Percentiles rank a stretch among this genome's conserved stretches.
Evolutionary conservation across 1,139 yeast species (phyloP).

Genomic region (Hanseniaspora gamundiae): DNA sequence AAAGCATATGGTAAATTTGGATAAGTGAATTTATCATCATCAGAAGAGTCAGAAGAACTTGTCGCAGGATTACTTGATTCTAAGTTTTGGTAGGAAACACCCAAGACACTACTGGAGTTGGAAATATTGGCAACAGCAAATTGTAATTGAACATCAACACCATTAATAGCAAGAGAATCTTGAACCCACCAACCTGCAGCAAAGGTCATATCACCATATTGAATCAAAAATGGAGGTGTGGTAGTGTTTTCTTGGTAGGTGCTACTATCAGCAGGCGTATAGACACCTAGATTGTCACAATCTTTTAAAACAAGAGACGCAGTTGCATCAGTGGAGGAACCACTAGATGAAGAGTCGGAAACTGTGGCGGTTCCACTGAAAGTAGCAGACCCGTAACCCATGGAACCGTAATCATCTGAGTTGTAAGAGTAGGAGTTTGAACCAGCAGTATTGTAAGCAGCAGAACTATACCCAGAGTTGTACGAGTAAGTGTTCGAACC

Average conservation of each 20-base stretch:
- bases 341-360: too few species aligned
- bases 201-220: constrained; percentile 10
- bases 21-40: constrained; percentile 12
- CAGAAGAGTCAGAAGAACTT: background rate
- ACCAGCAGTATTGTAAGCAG: too few species aligned
- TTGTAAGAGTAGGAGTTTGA: too few species aligned
- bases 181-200: constrained; percentile 11
- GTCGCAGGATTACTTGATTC: background rate
- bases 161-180: constrained; percentile 7
- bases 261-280: constrained; percentile 22
- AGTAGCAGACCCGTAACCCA: too few species aligned
- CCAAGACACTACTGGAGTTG: constrained; percentile 9
- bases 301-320: too few species aligned
- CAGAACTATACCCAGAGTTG: too few species aligned
- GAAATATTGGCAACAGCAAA: constrained; percentile 11
- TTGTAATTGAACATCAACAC: constrained; percentile 6
- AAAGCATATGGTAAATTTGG: constrained; percentile 43
- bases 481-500: background rate
- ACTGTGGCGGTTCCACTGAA: too few species aligned
- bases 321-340: too few species aligned
- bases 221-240: constrained; percentile 10
- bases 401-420: too few species aligned
- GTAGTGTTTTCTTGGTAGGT: constrained; percentile 36
- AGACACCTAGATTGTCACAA: constrained; percentile 10
- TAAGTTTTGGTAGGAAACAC: constrained; percentile 5